Evolutionary conservation across 306 rosid genomes (phyloP).

Genomic region (Quercus berberidifolia): DNA sequence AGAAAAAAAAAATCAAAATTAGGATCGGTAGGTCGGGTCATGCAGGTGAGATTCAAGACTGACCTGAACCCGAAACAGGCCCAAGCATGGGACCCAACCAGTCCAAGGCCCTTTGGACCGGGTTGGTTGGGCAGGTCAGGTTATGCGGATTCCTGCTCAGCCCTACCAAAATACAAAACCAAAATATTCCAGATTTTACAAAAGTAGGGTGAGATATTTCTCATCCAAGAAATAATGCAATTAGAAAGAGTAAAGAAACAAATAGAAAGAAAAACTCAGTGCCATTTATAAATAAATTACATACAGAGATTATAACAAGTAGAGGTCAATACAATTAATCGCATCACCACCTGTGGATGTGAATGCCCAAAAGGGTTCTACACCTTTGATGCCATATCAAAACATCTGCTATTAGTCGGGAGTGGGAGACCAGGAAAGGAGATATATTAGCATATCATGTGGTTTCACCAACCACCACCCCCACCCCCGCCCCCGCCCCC

Average conservation of each 20-base stretch:
- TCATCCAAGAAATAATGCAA: no score
- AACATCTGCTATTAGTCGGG: background rate
- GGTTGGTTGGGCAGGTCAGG: no score
- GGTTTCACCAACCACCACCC: slow-evolving; percentile 36
- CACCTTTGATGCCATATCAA: background rate
- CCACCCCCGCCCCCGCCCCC: slow-evolving; percentile 16
- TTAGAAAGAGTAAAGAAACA: background rate
- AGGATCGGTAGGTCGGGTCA: no score
- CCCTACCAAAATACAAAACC: no score
- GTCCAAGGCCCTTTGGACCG: no score
- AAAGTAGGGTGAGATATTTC: no score
- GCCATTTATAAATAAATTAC: background rate
- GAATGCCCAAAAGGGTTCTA: background rate
- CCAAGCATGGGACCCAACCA: no score
- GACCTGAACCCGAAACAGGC: no score
- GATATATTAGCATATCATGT: background rate
- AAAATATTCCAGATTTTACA: no score
- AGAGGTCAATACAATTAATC: background rate
- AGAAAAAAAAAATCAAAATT: no score
- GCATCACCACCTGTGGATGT: background rate
- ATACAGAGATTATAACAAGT: background rate
- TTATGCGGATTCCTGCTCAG: no score
- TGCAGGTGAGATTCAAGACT: no score
- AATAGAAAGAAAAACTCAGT: background rate
- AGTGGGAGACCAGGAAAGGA: background rate